phyloP scores from a whole-genome alignment of 1,139 yeast species.

The Candida sp. region DNA sequence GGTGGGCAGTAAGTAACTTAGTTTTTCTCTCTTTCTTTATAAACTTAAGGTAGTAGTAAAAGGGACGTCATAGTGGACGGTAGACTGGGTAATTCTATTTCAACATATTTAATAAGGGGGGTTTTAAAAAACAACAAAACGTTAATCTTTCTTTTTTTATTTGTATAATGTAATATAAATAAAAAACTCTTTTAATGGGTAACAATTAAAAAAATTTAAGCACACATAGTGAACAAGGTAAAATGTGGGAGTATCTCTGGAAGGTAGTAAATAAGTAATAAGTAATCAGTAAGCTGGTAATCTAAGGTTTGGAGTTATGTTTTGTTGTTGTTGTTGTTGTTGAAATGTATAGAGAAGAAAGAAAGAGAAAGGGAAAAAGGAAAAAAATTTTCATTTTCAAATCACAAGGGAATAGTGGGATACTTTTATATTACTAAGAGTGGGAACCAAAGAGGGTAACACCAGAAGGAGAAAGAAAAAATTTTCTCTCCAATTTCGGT shows the following conservation, averaged over 20 bases:
- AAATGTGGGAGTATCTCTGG: constrained; percentile 13
- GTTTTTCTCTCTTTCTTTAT: not conserved
- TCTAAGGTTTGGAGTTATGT: constrained; percentile 5
- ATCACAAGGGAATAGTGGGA: not conserved
- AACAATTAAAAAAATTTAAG: constrained; percentile 27
- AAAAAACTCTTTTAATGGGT: constrained; percentile 9
- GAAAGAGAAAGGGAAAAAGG: constrained; percentile 9
- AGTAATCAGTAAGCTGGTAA: constrained; percentile 8
- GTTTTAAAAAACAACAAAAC: constrained; percentile 8
- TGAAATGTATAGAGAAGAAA: constrained; percentile 10
- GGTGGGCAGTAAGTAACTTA: not conserved
- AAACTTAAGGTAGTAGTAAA: constrained; percentile 7
- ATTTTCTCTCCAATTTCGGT: not conserved
- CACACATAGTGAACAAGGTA: constrained; percentile 32
- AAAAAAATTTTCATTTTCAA: constrained; percentile 11
- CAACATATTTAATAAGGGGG: constrained; percentile 25
- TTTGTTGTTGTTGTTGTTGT: constrained; percentile 9
- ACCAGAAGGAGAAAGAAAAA: not conserved
- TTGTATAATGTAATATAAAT: not conserved
- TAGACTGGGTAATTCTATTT: constrained; percentile 21
- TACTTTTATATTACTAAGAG: not conserved
- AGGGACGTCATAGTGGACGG: constrained; percentile 38
- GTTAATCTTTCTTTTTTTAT: constrained; percentile 3
- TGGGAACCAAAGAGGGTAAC: not conserved
- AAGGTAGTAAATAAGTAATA: constrained; percentile 12